Evolutionary conservation across 805 yeast genomes (phyloP), one percentile per base, ranked within the genome.

Genomic region (Teunomyces panamensis): DNA sequence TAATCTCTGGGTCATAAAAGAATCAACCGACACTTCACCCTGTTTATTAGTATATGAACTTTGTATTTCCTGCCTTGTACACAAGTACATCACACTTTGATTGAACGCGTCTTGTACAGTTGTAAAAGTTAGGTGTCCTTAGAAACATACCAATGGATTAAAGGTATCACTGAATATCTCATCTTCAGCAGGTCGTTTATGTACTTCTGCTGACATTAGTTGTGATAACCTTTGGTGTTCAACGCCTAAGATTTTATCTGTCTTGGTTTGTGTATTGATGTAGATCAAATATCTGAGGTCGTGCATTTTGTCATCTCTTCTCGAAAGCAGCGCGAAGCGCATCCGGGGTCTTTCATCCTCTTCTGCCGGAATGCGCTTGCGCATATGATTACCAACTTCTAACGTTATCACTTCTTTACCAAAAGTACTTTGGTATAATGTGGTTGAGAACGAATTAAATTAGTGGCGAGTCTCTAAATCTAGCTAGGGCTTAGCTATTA

Each of bases 1-100:
- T 7, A 49, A 37, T 30, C 32, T 34, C 33, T 53, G 53, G 14
- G 47, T 44, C 53, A 53, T 50, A 30, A 39, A 46, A 29, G 49
- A 39, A 13, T 44, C 54, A 16, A 53, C 39, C 2, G 51, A 46
- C 2, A 39, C 46, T 9, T 49, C 46, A 9, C 49, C 49, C 45
- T 48, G 30, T 4, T 11, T 34, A 45, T 46, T 46, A 46, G 49
- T 46, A 11, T 26, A 8, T 16, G 44, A 8, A 16, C 17, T 14
- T 3, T 11, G 10, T 8, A n/a, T 24, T 26, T 9, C 10, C 5
- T 26, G n/a, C 14, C 9, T 8, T 9, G 14, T 20, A 7, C 2
- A 7, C 16, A n/a, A 37, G 24, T 20, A 20, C 24, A 20, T 20
- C 24, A 20, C 24, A 20, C 24, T 5, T 20, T 20, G 24, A 11